Evolutionary conservation across 2,329 filamentous ascomycete species (phyloP).

Genomic region (Tolypocladium inflatum): DNA sequence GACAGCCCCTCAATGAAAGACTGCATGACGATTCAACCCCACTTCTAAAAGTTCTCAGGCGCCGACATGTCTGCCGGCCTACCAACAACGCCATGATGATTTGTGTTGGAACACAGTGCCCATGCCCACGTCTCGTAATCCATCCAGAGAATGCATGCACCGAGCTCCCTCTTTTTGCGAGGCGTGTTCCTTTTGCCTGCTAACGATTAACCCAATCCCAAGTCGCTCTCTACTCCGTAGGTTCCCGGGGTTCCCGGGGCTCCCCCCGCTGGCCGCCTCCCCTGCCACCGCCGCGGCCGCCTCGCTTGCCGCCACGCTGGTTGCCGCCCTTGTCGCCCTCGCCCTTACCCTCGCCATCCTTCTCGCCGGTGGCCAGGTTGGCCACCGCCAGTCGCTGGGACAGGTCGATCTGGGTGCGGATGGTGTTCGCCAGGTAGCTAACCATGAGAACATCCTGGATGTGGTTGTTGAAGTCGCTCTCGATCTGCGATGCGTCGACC

Average conservation of each 20-base stretch:
- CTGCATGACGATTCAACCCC: constrained; percentile 22
- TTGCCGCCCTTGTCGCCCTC: constrained; percentile 32
- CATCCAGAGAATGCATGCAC: constrained; percentile 10
- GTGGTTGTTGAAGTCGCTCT: constrained; percentile 99
- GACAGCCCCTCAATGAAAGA: constrained; percentile 2
- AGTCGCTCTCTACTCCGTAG: constrained; percentile 20
- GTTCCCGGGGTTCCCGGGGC: constrained; percentile 26
- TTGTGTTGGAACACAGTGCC: constrained; percentile 22
- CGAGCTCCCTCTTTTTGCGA: constrained; percentile 3
- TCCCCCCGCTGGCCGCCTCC: constrained; percentile 43
- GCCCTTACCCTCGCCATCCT: constrained; percentile 38
- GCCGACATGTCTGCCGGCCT: constrained; percentile 20
- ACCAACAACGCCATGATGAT: constrained; percentile 28
- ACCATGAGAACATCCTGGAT: constrained; percentile 98
- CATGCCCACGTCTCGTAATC: constrained; percentile 14
- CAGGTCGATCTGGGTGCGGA: constrained; percentile 96
- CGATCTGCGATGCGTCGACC: constrained; percentile 82
- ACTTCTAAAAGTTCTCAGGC: constrained; percentile 20
- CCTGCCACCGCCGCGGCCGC: constrained; percentile 41
- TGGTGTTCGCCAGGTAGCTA: constrained; percentile 96
- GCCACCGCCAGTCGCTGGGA: constrained; percentile 89
- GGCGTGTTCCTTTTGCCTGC: not conserved
- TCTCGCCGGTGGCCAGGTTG: constrained; percentile 43
- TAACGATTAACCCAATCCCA: not conserved
- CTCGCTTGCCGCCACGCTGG: constrained; percentile 41